Conservation (phyloP, 257 asterid genomes). For the Solanum dulcamara region DNA sequence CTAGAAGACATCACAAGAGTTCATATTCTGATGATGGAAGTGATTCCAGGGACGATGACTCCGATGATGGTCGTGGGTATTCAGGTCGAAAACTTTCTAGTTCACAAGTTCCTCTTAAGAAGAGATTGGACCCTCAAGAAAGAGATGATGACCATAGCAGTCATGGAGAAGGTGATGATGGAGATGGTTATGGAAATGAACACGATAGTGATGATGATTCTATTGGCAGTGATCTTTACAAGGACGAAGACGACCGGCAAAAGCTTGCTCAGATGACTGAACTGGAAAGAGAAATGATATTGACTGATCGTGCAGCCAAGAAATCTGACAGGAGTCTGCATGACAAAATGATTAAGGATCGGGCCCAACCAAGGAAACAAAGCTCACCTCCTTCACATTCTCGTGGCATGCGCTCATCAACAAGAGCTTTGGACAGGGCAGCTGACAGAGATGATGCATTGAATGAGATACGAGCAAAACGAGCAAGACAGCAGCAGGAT, state of each 20-base stretch:
- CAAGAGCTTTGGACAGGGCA: conserved; percentile 57
- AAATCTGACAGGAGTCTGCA: conserved; percentile 75
- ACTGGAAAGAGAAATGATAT: conserved; percentile 80
- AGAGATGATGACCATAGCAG: conserved; percentile 66
- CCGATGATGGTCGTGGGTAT: conserved; percentile 74
- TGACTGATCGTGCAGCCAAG: conserved; percentile 77
- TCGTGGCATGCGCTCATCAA: conserved; percentile 66
- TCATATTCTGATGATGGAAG: conserved; percentile 80
- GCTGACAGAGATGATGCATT: conserved; percentile 75
- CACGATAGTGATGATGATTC: conserved; percentile 89
- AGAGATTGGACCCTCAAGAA: conserved; percentile 68
- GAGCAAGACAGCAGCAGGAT: conserved; percentile 53
- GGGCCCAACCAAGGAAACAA: conserved; percentile 41
- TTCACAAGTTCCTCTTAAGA: conserved; percentile 86
- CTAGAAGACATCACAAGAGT: conserved; percentile 45
- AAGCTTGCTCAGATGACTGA: conserved; percentile 83
- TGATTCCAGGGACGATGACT: conserved; percentile 74
- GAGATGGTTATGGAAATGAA: conserved; percentile 28
- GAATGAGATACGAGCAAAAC: conserved; percentile 46
- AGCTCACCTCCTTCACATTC: conserved; percentile 68
- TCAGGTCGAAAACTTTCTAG: conserved; percentile 63
- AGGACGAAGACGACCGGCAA: conserved; percentile 77
- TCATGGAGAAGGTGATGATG: conserved; percentile 50
- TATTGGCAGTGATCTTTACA: conserved; percentile 91
- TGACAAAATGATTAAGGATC: conserved; percentile 33